phyloP scores from a whole-genome alignment of 2,329 filamentous ascomycete species.

The Colletotrichum theobromicola region DNA sequence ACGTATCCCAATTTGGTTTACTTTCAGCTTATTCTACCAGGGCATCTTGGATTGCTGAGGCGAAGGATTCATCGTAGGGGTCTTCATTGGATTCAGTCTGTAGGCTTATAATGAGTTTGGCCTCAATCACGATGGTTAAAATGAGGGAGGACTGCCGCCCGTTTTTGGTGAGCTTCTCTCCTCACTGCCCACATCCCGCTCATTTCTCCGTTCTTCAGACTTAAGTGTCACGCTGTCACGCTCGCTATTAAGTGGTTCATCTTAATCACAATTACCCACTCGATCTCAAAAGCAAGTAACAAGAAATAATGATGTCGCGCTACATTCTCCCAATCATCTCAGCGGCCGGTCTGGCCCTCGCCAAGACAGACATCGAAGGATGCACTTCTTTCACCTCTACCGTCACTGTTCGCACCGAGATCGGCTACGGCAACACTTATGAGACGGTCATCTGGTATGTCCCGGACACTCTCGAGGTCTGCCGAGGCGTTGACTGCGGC shows the following conservation, averaged over 20 bases:
- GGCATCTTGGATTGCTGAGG: neutral
- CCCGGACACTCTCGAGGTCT: conserved; percentile 68
- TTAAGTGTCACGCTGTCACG: neutral
- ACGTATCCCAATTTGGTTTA: neutral
- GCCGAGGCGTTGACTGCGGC: conserved; percentile 68
- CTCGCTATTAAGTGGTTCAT: neutral
- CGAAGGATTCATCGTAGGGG: neutral
- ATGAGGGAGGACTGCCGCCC: neutral
- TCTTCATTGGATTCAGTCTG: neutral
- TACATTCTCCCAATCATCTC: conserved; percentile 28
- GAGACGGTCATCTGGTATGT: conserved; percentile 63
- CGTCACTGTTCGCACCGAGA: conserved; percentile 25
- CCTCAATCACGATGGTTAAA: neutral
- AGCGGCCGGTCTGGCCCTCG: conserved; percentile 32
- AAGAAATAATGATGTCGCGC: neutral
- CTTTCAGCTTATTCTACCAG: neutral
- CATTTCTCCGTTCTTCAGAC: neutral
- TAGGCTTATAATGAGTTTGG: neutral
- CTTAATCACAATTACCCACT: neutral
- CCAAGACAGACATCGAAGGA: conserved; percentile 49
- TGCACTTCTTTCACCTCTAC: conserved; percentile 42
- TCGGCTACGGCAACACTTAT: conserved; percentile 31
- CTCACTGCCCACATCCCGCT: neutral
- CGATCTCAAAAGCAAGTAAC: neutral
- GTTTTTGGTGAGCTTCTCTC: neutral